Base-by-base conservation (phyloP, 306 rosid species). In the Alnus rubra region DNA sequence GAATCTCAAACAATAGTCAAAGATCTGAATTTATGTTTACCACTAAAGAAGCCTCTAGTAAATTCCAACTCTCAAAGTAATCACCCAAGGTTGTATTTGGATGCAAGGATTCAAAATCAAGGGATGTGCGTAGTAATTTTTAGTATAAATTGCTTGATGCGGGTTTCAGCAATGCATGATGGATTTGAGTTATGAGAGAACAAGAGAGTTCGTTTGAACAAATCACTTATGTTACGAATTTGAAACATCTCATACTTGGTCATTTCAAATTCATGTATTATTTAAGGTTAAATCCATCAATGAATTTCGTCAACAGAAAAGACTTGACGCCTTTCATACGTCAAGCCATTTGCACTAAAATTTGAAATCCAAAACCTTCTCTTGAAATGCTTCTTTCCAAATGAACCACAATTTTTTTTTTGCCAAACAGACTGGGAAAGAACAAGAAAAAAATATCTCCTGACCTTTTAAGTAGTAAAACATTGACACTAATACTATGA, bases 391-490 rank as follows among this genome's bases (percentile, higher is more conserved):
- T 64, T 64, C 48, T 8, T 64, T 64, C 48, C 48, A 64, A 64
- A 35, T 64, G 48, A 15, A 33, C 48, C 48, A 14, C 23, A 10
- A 59, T 28, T 4, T 19, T 59, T 9, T 16, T 14, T 44, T 73
- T 63, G 56, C 44, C 59, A 56, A 78, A 79, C 58, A 65, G 5
- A 35, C 73, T 62, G 77, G 53, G 33, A 77, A 75, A 56, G 74
- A 76, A 74, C n/a, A 28, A 37, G 54, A n/a, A 31, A 58, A 75
- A 53, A 44, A 16, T 12, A 71, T 74, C 10, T 81, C 56, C 94
- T 74, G 71, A 95, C 98, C 98, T 92, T 95, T 95, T 71, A 95
- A 73, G 84, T 92, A 92, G 85, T 85, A 91, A 83, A 90, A 90
- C 96, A 95, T 87, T 75, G 98, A 90, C 85, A 89, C 96, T 47